A percentile compares a stretch with the other conserved stretches of the same genome.
These are phyloP conservation scores for Chalciporus sp. DNA, from an alignment of 1,284 basidiomycete species.

Conservation along the genomic window DNA sequence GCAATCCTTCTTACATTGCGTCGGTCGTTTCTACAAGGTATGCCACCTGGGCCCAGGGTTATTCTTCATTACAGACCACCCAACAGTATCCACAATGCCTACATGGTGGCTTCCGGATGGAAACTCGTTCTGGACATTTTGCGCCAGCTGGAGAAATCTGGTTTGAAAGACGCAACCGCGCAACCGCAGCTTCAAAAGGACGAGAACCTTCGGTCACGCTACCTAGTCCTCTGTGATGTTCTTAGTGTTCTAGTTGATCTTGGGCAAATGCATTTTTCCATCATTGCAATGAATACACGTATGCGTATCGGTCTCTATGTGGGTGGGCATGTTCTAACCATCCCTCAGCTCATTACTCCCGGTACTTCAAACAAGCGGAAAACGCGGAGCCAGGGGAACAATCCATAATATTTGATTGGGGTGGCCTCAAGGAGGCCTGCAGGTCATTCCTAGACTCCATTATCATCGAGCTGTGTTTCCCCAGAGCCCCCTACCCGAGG, in stretches of 20 bases:
- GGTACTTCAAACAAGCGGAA: constrained; percentile 59
- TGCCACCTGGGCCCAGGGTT: constrained; percentile 14
- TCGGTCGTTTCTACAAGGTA: constrained; percentile 62
- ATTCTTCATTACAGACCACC: constrained; percentile 1
- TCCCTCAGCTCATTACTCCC: constrained; percentile 59
- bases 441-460: constrained; percentile 79
- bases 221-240: constrained; percentile 65
- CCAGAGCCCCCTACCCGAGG: constrained; percentile 62
- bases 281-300: constrained; percentile 68
- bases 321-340: constrained; percentile 15
- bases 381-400: constrained; percentile 44
- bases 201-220: constrained; percentile 52
- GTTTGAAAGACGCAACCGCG: constrained; percentile 53
- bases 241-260: constrained; percentile 59
- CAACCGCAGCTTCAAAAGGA: constrained; percentile 54
- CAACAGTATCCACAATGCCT: constrained; percentile 71
- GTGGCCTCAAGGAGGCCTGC: constrained; percentile 57
- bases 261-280: constrained; percentile 61
- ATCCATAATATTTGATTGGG: constrained; percentile 63
- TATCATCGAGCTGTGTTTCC: constrained; percentile 76
- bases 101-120: constrained; percentile 78
- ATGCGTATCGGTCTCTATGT: constrained; percentile 27
- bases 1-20: constrained; percentile 53
- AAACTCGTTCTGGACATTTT: constrained; percentile 61
- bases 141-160: constrained; percentile 51